Percentiles rank a stretch among this genome's conserved stretches.
Conservation (phyloP, 2,329 filamentous ascomycete species). For the Ophiostoma australiae region DNA sequence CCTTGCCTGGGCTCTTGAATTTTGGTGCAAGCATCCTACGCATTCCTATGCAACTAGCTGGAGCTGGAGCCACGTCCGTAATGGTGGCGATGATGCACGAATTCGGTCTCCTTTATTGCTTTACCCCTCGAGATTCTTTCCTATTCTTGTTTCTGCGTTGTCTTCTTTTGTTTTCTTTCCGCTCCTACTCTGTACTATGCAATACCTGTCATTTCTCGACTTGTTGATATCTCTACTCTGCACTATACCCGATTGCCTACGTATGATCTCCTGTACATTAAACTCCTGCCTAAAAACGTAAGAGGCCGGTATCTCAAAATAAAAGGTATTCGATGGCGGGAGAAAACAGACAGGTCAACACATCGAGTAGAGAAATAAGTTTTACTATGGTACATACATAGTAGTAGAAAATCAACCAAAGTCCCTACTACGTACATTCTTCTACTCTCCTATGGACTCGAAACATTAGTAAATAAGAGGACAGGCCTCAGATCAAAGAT, state of each 20-base stretch:
- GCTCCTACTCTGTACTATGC: neutral
- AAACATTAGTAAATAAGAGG: conserved; percentile 6
- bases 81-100: neutral
- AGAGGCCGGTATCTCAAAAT: neutral
- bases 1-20: neutral
- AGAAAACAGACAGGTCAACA: neutral
- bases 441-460: neutral
- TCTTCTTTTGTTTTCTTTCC: neutral
- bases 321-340: neutral
- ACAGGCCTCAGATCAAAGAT: neutral
- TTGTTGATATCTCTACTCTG: neutral
- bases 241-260: neutral
- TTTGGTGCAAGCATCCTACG: neutral
- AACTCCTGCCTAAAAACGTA: neutral
- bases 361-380: too few relatives aligned
- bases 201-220: neutral
- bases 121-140: neutral
- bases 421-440: neutral
- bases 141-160: neutral
- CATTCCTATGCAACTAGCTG: neutral
- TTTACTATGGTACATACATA: too few relatives aligned
- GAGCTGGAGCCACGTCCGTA: neutral
- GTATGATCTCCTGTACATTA: neutral
- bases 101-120: neutral
- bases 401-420: too few relatives aligned